A percentile compares a stretch with the other conserved stretches of the same genome.
phyloP scores from a whole-genome alignment of 2,329 filamentous ascomycete genomes.

The Mycosphaerella sp. region DNA sequence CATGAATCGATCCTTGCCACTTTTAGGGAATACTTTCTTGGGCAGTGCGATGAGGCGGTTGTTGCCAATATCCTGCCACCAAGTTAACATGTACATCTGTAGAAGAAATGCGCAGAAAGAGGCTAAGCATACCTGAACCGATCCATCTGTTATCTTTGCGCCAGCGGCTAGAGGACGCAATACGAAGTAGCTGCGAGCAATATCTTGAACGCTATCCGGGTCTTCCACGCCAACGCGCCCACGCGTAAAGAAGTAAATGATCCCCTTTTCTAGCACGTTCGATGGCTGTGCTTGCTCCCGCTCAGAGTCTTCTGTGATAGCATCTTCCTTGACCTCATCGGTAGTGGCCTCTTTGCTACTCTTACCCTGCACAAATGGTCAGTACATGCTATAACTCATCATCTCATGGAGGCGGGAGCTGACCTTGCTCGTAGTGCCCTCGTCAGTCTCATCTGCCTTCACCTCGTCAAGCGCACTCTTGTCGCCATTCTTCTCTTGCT shows the following conservation, averaged over 20 bases:
- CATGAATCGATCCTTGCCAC: conserved; percentile 65
- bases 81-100: background rate
- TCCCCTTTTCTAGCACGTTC: conserved; percentile 74
- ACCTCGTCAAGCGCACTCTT: conserved; percentile 29
- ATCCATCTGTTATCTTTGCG: conserved; percentile 58
- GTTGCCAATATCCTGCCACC: conserved; percentile 47
- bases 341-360: conserved; percentile 15
- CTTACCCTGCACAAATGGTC: conserved; percentile 4
- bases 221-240: conserved; percentile 67
- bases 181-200: conserved; percentile 73
- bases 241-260: conserved; percentile 87
- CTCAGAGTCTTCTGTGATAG: conserved; percentile 47
- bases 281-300: conserved; percentile 50
- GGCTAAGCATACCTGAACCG: conserved; percentile 37
- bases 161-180: conserved; percentile 65
- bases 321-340: conserved; percentile 25
- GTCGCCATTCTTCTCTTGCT: conserved; percentile 8
- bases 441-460: conserved; percentile 29
- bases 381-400: background rate
- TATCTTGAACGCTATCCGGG: conserved; percentile 62
- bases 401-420: background rate
- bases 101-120: background rate
- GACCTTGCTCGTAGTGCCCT: conserved; percentile 28
- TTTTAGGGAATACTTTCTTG: conserved; percentile 74
- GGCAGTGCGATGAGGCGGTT: conserved; percentile 71